phyloP scores from a whole-genome alignment of 768 basidiomycete genomes.

The Sistotremastrum suecicum region DNA sequence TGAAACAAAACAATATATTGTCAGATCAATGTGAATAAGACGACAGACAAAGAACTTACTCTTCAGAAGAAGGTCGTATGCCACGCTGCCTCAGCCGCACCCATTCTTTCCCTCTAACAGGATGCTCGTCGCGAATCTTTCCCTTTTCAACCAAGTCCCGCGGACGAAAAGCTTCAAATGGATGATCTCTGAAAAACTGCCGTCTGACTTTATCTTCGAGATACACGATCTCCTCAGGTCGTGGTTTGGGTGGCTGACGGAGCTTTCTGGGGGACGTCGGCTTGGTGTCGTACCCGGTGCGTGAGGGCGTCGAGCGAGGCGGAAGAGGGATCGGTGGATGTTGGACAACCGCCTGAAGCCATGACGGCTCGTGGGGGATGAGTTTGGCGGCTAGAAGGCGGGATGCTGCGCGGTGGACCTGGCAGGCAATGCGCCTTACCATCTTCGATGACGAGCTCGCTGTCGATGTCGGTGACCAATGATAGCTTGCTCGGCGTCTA shows the following conservation, averaged over 20 bases:
- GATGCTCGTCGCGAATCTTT: slow-evolving; percentile 39
- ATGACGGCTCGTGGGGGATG: slow-evolving; percentile 54
- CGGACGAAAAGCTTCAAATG: slow-evolving; percentile 87
- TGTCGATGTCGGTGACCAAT: too few relatives aligned
- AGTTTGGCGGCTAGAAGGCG: slow-evolving; percentile 59
- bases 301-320: slow-evolving; percentile 49
- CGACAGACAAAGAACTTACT: slow-evolving; percentile 39
- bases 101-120: slow-evolving; percentile 53
- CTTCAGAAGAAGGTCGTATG: slow-evolving; percentile 74
- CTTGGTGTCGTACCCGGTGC: slow-evolving; percentile 37
- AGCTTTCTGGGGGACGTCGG: slow-evolving; percentile 8
- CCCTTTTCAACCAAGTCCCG: slow-evolving; percentile 61
- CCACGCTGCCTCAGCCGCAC: slow-evolving; percentile 67
- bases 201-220: slow-evolving; percentile 74
- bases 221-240: slow-evolving; percentile 53
- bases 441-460: slow-evolving; percentile 20
- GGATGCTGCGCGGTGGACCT: slow-evolving; percentile 80
- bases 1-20: slow-evolving; percentile 17
- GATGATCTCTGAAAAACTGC: slow-evolving; percentile 92
- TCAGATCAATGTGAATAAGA: background rate
- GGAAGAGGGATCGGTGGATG: slow-evolving; percentile 84
- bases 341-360: slow-evolving; percentile 75
- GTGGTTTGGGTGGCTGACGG: slow-evolving; percentile 12
- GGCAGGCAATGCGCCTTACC: slow-evolving; percentile 70
- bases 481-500: too few relatives aligned